These are phyloP conservation scores for Stagonosporopsis chrysanthemi DNA, from an alignment of 2,329 filamentous ascomycete species.

Conservation along the genomic window DNA sequence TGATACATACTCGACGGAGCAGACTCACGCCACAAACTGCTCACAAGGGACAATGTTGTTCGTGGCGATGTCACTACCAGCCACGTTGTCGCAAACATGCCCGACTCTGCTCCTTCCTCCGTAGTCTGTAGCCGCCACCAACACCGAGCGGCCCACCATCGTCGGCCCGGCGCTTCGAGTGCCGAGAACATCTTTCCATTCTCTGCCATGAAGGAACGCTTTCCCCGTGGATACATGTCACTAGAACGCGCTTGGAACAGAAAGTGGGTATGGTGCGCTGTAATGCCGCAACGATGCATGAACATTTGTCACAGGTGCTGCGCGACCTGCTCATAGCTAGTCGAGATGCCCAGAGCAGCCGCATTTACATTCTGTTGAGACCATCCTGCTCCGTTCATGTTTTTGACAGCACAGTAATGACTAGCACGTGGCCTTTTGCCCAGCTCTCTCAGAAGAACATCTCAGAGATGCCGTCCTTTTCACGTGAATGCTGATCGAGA, in stretches of 20 bases:
- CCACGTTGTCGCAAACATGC: conserved; percentile 1
- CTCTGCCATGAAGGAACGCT: conserved; percentile 4
- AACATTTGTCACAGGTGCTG: conserved; percentile 10
- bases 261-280: conserved; percentile 8
- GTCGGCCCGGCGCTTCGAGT: conserved; percentile 16
- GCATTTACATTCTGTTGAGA: not conserved
- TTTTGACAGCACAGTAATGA: not conserved
- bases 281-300: conserved; percentile 12
- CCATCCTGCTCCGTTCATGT: not conserved
- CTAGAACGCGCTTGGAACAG: conserved; percentile 11
- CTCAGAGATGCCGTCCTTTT: too few relatives aligned
- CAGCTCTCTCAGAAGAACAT: not conserved
- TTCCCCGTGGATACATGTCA: conserved; percentile 7
- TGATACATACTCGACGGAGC: conserved; percentile 8
- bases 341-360: not conserved
- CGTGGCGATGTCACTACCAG: conserved; percentile 6
- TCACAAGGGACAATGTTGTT: not conserved
- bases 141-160: conserved; percentile 11
- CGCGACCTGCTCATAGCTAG: not conserved
- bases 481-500: not conserved
- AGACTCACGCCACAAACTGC: not conserved
- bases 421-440: not conserved
- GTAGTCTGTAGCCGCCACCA: conserved; percentile 12
- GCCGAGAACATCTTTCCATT: conserved; percentile 7
- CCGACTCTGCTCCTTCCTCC: not conserved